phyloP scores from a whole-genome alignment of 2,329 filamentous ascomycete genomes.

The Berkeleyomyces rouxiae region DNA sequence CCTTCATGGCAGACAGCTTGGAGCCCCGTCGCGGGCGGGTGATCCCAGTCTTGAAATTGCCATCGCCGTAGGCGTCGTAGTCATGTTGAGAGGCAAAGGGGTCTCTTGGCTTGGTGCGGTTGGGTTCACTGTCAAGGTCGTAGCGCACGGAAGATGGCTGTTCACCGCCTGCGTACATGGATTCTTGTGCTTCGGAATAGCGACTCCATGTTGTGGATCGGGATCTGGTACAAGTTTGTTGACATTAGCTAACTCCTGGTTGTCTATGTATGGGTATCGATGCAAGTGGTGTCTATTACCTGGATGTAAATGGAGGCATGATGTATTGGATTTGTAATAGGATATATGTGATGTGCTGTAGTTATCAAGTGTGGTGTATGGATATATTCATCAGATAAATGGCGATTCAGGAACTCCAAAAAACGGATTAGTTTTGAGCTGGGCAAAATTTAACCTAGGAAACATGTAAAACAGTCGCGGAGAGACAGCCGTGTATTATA shows the following conservation, averaged over 20 bases:
- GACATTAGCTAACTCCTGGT: not conserved
- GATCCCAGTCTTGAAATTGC: constrained; percentile 52
- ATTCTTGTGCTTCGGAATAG: constrained; percentile 7
- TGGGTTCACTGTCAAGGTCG: constrained; percentile 1
- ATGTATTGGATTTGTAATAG: not conserved
- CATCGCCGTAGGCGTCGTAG: not conserved
- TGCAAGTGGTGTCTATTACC: not conserved
- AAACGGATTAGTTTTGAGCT: not conserved
- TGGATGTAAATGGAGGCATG: not conserved
- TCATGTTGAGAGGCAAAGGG: constrained; percentile 7
- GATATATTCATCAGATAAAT: not conserved
- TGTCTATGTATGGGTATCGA: not conserved
- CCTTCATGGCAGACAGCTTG: constrained; percentile 52
- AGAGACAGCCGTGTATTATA: not conserved
- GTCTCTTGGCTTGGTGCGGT: not conserved
- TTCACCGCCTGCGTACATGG: not conserved
- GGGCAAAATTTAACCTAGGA: not conserved
- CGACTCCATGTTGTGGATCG: constrained; percentile 8
- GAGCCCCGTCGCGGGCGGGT: constrained; percentile 66
- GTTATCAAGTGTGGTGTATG: not conserved
- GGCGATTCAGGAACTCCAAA: not conserved
- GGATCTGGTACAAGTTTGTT: not conserved
- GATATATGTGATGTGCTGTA: not conserved
- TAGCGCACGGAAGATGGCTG: constrained; percentile 8
- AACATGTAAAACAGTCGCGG: not conserved